Conservation (phyloP, 2,329 filamentous ascomycete genomes). For the Dendrostoma leiphaemia region DNA sequence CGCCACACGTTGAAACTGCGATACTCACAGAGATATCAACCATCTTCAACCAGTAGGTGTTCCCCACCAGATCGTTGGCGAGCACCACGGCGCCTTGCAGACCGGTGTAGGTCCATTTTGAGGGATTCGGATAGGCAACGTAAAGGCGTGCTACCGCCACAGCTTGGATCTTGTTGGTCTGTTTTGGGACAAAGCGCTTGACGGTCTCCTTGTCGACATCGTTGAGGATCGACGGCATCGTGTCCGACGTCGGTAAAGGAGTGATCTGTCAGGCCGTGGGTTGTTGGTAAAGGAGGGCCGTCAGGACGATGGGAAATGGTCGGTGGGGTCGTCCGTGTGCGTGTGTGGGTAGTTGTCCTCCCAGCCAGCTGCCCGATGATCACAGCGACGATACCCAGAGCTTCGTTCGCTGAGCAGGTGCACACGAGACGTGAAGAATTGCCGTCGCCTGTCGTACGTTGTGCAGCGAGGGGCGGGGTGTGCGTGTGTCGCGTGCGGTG, state of each 20-base stretch:
- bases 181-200: conserved; percentile 89
- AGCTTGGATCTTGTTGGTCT: conserved; percentile 95
- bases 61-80: conserved; percentile 88
- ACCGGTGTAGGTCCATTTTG: conserved; percentile 91
- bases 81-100: conserved; percentile 89
- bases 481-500: conserved; percentile 10
- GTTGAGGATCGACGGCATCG: conserved; percentile 68
- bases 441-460: not conserved
- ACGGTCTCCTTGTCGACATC: conserved; percentile 97
- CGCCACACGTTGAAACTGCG: conserved; percentile 1
- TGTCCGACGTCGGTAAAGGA: conserved; percentile 22
- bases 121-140: conserved; percentile 81
- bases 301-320: not conserved
- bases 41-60: conserved; percentile 96
- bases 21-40: conserved; percentile 86
- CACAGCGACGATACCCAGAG: not conserved
- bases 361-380: not conserved
- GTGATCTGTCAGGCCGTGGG: too few species aligned
- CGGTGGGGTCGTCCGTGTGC: not conserved
- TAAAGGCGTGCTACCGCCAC: conserved; percentile 93
- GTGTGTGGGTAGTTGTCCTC: too few species aligned
- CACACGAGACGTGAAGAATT: not conserved
- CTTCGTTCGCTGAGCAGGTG: conserved; percentile 5
- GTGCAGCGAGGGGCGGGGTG: not conserved
- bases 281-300: conserved; percentile 11